Conservation (phyloP, 2,329 filamentous ascomycete species). For the Fusarium cyanostomum region DNA sequence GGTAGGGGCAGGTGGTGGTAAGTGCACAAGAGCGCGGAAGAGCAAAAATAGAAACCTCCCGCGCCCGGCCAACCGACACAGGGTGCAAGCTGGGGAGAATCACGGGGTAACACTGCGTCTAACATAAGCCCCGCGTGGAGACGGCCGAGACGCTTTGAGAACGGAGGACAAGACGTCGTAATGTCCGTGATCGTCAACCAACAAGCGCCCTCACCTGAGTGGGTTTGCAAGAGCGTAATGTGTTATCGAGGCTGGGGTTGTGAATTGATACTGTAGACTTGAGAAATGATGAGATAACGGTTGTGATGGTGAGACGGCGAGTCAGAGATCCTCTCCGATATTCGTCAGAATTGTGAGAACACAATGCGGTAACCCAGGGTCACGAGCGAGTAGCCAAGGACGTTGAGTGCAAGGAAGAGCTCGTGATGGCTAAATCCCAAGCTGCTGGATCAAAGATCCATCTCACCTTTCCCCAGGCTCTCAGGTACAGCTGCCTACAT, state of each 20-base stretch:
- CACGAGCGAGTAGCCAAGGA: background rate
- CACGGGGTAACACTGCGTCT: slow-evolving; percentile 31
- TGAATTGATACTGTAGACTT: background rate
- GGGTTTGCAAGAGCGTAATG: slow-evolving; percentile 1
- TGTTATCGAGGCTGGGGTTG: background rate
- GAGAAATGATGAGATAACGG: slow-evolving; percentile 18
- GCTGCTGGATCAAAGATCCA: slow-evolving; percentile 4
- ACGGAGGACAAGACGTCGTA: slow-evolving; percentile 22
- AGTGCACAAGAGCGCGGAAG: background rate
- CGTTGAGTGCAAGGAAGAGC: background rate
- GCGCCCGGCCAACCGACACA: slow-evolving; percentile 23
- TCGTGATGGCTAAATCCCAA: background rate
- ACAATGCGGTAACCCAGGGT: background rate
- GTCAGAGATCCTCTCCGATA: slow-evolving; percentile 2
- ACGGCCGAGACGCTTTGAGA: slow-evolving; percentile 8
- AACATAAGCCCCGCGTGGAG: slow-evolving; percentile 28
- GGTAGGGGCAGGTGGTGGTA: slow-evolving; percentile 8
- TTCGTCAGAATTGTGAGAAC: background rate
- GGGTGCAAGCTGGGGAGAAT: slow-evolving; percentile 22
- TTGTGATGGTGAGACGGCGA: slow-evolving; percentile 14
- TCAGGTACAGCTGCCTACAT: slow-evolving; percentile 7
- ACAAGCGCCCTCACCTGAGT: slow-evolving; percentile 7
- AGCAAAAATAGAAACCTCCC: slow-evolving; percentile 39
- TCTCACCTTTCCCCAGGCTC: slow-evolving; percentile 9
- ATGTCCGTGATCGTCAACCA: slow-evolving; percentile 18